These are phyloP conservation scores for Cicer yamashitae DNA, from an alignment of 306 rosid genomes.

Conservation along the genomic window DNA sequence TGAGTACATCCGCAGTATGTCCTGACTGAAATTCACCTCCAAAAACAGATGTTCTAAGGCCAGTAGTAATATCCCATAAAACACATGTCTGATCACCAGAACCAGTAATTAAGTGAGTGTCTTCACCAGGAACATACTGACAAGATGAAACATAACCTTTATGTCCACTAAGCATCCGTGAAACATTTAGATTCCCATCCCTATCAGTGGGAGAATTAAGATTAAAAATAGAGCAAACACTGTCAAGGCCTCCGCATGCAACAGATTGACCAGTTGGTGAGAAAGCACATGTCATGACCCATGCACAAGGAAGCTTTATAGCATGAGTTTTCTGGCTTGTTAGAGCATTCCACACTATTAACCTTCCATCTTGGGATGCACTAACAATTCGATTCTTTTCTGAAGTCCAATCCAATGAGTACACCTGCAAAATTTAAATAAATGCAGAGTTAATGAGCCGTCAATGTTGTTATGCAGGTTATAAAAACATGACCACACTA, in stretches of 20 bases:
- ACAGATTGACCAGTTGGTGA: slow-evolving; percentile 94
- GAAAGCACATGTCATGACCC: slow-evolving; percentile 99
- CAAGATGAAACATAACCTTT: slow-evolving; percentile 95
- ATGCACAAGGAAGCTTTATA: slow-evolving; percentile 93
- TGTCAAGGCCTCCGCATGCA: slow-evolving; percentile 97
- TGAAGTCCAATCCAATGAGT: slow-evolving; percentile 95
- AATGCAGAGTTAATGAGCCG: not conserved
- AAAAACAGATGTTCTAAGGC: slow-evolving; percentile 91
- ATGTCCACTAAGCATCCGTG: slow-evolving; percentile 85
- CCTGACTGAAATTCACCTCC: slow-evolving; percentile 99
- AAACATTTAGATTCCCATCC: slow-evolving; percentile 75
- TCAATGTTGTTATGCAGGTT: not conserved
- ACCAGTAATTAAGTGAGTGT: slow-evolving; percentile 83
- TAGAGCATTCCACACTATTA: slow-evolving; percentile 96
- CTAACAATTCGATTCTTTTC: slow-evolving; percentile 94
- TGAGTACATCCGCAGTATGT: slow-evolving; percentile 85
- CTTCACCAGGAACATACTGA: slow-evolving; percentile 96
- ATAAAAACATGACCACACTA: not conserved
- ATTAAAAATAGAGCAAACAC: slow-evolving; percentile 93
- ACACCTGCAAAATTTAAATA: slow-evolving; percentile 64
- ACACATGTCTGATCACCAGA: slow-evolving; percentile 97
- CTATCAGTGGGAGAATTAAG: slow-evolving; percentile 80
- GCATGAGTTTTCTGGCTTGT: slow-evolving; percentile 98
- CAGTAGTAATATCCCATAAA: slow-evolving; percentile 95
- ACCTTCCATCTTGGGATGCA: slow-evolving; percentile 94